Evolutionary conservation across 1,284 basidiomycete genomes (phyloP), one percentile per base, ranked within the genome.

Genomic region (Chalciporus piperatoides): DNA sequence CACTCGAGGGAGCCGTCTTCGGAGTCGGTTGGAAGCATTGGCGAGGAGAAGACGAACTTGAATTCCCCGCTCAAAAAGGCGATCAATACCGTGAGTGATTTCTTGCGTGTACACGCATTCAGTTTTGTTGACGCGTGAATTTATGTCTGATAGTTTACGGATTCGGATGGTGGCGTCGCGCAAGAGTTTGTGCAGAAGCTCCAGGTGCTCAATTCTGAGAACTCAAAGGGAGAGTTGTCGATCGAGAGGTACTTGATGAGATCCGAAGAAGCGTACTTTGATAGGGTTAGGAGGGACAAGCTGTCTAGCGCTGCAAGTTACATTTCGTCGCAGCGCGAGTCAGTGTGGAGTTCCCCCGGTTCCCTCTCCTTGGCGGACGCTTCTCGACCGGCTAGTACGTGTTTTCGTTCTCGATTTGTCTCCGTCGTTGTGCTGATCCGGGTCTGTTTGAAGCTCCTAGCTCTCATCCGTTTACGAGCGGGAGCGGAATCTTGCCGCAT

Each of bases 221-320:
- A 96, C 64, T 96, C 92, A 6, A 91, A 91, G 71, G 80, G 82
- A 52, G 92, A 96, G 60, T 68, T 96, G 35, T 95, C 90, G 41
- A 96, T 96, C 58, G 92, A 95, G 65, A 88, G 89, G 65, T 96
- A 79, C 76, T 71, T 96, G 58, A 77, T 84, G 59, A 94, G 93
- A 75, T 91, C 87, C 59, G 92, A 96, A 69, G 92, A 94, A 65
- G 84, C 83, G 0, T 95, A 93, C 82, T 95, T 94, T 71, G 86
- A 87, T 55, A 87, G 85, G 64, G 88, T 92, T 56, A 83, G 88
- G 65, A 90, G 84, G 70, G 91, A 93, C 60, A 93, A 90, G 73
- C 73, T 94, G 24, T 77, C 76, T 10, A 87, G 81, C 59, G 89
- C 88, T 30, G 82, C 84, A 11, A 90, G 88, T 68, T 71, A 88